These are phyloP conservation scores for Malus sylvestris DNA, from an alignment of 306 rosid species.

Conservation along the genomic window DNA sequence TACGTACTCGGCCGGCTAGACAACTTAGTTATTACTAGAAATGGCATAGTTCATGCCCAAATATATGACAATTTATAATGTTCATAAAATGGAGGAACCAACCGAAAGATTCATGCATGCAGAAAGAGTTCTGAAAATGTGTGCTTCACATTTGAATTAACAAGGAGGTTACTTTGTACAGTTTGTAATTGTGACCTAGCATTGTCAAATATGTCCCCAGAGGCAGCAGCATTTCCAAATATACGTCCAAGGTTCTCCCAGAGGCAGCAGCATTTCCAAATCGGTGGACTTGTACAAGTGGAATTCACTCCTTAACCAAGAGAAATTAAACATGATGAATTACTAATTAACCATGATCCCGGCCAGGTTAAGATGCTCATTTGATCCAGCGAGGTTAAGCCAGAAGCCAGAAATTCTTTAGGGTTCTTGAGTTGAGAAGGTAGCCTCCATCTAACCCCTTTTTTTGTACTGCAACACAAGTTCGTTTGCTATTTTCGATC, in stretches of 20 bases:
- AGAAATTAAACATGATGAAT: background rate
- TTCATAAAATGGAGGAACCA: background rate
- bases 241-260: background rate
- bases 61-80: background rate
- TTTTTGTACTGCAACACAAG: constrained; percentile 69
- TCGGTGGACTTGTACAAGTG: background rate
- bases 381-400: constrained; percentile 26
- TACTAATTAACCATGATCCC: background rate
- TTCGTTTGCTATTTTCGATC: constrained; percentile 68
- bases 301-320: background rate
- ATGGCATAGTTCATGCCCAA: background rate
- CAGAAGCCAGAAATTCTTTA: constrained; percentile 75
- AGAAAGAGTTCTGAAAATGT: background rate
- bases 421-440: constrained; percentile 70
- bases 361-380: background rate
- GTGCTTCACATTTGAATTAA: background rate
- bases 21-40: background rate
- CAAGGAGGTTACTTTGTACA: background rate
- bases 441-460: constrained; percentile 65
- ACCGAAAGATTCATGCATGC: background rate
- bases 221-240: background rate
- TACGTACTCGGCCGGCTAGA: no score
- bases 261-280: background rate
- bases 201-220: background rate
- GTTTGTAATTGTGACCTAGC: background rate